A percentile compares a stretch with the other conserved stretches of the same genome.
Evolutionary conservation across 768 basidiomycete genomes (phyloP).

Genomic region (Bullera alba): DNA sequence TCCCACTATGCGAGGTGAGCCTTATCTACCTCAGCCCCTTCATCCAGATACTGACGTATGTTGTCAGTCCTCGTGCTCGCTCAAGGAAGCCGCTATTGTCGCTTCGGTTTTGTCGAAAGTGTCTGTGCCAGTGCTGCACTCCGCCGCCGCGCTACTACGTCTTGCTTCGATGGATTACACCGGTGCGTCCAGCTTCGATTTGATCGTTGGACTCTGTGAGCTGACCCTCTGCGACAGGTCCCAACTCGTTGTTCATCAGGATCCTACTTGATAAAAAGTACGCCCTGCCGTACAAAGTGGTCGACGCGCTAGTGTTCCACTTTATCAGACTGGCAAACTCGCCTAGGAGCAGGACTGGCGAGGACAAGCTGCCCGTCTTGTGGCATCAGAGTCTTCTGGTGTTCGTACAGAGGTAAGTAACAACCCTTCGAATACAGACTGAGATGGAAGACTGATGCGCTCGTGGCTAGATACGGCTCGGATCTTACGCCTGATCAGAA

Average conservation of each 20-base stretch:
- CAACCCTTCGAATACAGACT: conserved; percentile 7
- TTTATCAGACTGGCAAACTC: conserved; percentile 93
- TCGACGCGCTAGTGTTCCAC: conserved; percentile 95
- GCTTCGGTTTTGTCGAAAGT: conserved; percentile 84
- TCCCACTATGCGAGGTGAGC: conserved; percentile 84
- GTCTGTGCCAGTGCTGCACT: conserved; percentile 91
- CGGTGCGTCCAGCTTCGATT: conserved; percentile 50
- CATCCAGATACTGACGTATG: conserved; percentile 3
- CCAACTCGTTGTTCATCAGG: conserved; percentile 94
- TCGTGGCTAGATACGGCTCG: conserved; percentile 67
- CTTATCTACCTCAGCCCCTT: background rate
- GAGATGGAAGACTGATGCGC: background rate
- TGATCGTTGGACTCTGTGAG: background rate
- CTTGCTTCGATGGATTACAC: conserved; percentile 96
- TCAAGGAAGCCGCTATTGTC: conserved; percentile 90
- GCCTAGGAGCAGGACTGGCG: conserved; percentile 58
- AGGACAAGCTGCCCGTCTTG: conserved; percentile 82
- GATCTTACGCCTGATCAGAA: conserved; percentile 96
- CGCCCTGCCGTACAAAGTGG: conserved; percentile 92
- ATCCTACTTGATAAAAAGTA: conserved; percentile 96
- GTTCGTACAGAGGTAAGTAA: conserved; percentile 82
- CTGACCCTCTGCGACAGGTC: conserved; percentile 50
- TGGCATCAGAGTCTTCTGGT: conserved; percentile 97
- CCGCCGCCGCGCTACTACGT: conserved; percentile 85
- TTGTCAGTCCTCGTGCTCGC: conserved; percentile 71